Evolutionary conservation across 2,329 filamentous ascomycete species (phyloP), one percentile per base, ranked within the genome.

Genomic region (Penicillium sp.): DNA sequence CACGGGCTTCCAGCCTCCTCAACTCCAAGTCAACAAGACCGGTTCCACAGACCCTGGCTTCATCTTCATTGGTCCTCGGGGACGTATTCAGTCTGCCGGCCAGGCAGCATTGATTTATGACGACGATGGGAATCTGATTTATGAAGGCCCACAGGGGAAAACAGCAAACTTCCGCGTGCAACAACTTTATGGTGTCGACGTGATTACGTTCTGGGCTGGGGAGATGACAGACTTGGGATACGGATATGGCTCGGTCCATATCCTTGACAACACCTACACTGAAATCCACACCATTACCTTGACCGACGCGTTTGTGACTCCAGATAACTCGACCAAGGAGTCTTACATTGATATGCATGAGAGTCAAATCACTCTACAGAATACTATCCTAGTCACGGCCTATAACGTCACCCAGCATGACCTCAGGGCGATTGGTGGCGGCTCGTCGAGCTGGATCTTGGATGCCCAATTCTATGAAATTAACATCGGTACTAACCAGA

Each of bases 141-240:
- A 62, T 33, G 52, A 64, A 32, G 60, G 61, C 2, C 60, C 60
- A 1, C 44, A 52, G 6, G 51, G 58, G 34, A 48, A 59, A 12
- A 56, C 54, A 3, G 52, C 54, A 35, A 64, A 61, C 39, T 57
- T 66, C 48, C 56, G 47, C 39, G 54, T 61, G 1, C 62, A 66
- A 44, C 52, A 47, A 17, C 47, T 64, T n/a, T 55, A 55, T 36
- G 57, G 55, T 10, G 22, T 53, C 11, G 54, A 58, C 26, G 61
- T 65, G 13, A 48, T 66, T 30, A 64, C 58, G 13, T 66, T 60
- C 45, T 65, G 60, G 60, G 53, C 56, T 14, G 61, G 60, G 0
- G 33, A 57, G 13, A 52, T 55, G 42, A 50, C 47, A 16, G 37
- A 48, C 3, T 33, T 28, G 13, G 57, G 56, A 1, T 59, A 50